Percentiles rank a stretch among this genome's conserved stretches.
Evolutionary conservation across 73 alveolate species (phyloP).

Genomic region (Paramecium primaurelia): DNA sequence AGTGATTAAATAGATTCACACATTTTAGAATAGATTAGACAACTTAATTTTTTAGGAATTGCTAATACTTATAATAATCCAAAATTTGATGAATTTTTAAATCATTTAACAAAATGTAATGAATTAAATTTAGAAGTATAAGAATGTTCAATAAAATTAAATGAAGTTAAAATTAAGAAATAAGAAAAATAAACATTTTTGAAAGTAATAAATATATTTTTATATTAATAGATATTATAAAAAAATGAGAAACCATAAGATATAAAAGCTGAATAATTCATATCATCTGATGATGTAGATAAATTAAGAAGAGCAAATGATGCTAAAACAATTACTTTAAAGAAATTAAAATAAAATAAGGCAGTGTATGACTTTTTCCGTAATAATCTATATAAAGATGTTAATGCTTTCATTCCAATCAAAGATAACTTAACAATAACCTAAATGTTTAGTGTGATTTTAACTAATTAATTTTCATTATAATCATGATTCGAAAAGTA

Average conservation of each 20-base stretch:
- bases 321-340: neutral
- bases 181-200: neutral
- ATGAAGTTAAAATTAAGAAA: neutral
- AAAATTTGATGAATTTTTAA: neutral
- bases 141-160: neutral
- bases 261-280: neutral
- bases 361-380: neutral
- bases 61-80: neutral
- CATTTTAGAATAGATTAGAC: neutral
- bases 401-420: neutral
- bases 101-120: neutral
- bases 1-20: neutral
- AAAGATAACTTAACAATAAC: neutral
- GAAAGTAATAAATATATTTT: neutral
- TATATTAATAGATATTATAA: neutral
- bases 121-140: neutral
- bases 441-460: neutral
- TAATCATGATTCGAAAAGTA: conserved; percentile 8
- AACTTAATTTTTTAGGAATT: neutral
- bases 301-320: neutral
- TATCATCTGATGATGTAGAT: neutral
- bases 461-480: neutral
- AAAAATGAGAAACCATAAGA: neutral
- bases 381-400: neutral
- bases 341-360: neutral